Base-by-base conservation (phyloP, 768 basidiomycete species). In the Cystobasidium tubakii region DNA sequence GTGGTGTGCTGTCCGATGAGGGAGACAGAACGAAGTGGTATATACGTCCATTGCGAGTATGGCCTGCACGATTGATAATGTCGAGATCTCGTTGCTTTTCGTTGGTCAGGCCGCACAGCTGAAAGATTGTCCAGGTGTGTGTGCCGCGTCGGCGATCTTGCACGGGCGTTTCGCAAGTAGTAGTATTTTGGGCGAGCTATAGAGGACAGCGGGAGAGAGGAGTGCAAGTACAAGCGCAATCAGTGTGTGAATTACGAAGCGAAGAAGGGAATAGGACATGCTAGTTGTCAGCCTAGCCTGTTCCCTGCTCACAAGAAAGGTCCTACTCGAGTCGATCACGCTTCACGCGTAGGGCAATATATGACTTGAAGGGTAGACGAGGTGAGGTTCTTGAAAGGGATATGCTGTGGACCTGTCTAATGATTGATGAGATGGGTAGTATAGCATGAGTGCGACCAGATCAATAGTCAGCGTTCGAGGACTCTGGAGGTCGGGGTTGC, bases 21-120 rank as follows among this genome's bases (percentile, higher is more conserved):
- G 71, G 21, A 73, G 36, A 31, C 71, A 73, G 71, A 73, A 73
- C 9, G 71, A 73, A 27, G 71, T 73, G 31, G 71, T 62, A 43
- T 73, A 73, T 6, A 73, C 55, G 60, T 73, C 71, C 71, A 73
- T 73, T 15, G n/a, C n/a, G n/a, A n/a, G n/a, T n/a, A n/a, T n/a
- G n/a, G n/a, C n/a, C 27, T 42, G 54, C 7, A 39, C 39, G 7
- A 6, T 39, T 39, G 39, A 39, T 39, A 6, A 39, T 15, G 6
- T 39, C 39, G 15, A 39, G 39, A 15, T 39, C 15, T 39, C 15
- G 39, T 39, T 39, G 39, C 39, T 39, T 6, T 39, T 39, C 39
- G 39, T 39, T 39, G n/a, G n/a, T n/a, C n/a, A n/a, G n/a, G n/a
- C n/a, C n/a, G n/a, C n/a, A n/a, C n/a, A n/a, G n/a, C n/a, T n/a